Percentiles rank a stretch among this genome's conserved stretches.
Conservation (phyloP, 768 basidiomycete species). For the Heimioporus sp. region DNA sequence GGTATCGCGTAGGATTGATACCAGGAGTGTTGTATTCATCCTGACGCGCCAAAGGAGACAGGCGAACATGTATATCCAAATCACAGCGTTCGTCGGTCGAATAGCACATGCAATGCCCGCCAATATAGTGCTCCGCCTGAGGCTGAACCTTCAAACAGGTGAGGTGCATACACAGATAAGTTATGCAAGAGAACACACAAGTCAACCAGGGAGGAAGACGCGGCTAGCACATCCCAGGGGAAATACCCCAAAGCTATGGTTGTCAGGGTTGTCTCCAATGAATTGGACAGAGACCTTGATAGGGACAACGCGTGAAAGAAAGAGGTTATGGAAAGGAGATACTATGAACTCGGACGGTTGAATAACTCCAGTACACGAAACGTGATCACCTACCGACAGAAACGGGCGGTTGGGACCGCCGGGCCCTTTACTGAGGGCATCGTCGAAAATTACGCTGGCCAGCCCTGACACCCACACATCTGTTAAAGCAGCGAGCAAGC, state of each 20-base stretch:
- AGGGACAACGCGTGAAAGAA: slow-evolving; percentile 85
- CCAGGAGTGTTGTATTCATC: slow-evolving; percentile 28
- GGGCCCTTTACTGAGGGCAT: slow-evolving; percentile 36
- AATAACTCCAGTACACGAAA: not conserved
- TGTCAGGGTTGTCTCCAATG: slow-evolving; percentile 84
- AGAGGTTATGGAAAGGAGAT: slow-evolving; percentile 77
- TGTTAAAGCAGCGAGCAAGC: slow-evolving; percentile 71
- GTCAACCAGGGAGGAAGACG: slow-evolving; percentile 21
- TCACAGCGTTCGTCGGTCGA: slow-evolving; percentile 84
- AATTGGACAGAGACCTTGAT: slow-evolving; percentile 89
- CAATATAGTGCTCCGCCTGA: slow-evolving; percentile 44
- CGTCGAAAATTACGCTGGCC: slow-evolving; percentile 55
- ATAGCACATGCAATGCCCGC: slow-evolving; percentile 79
- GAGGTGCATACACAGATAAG: slow-evolving; percentile 20
- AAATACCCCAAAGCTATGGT: slow-evolving; percentile 75
- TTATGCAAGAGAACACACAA: slow-evolving; percentile 10
- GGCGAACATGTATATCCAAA: slow-evolving; percentile 75
- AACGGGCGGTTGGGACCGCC: slow-evolving; percentile 30
- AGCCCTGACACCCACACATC: slow-evolving; percentile 74
- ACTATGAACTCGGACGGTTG: slow-evolving; percentile 39
- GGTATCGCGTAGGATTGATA: slow-evolving; percentile 39
- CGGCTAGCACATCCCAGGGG: slow-evolving; percentile 58
- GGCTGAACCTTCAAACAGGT: slow-evolving; percentile 31
- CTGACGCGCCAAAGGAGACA: slow-evolving; percentile 56
- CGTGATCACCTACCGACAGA: slow-evolving; percentile 55